Evolutionary conservation across 1,284 basidiomycete genomes (phyloP).

Genomic region (Stygiomarasmius scandens): DNA sequence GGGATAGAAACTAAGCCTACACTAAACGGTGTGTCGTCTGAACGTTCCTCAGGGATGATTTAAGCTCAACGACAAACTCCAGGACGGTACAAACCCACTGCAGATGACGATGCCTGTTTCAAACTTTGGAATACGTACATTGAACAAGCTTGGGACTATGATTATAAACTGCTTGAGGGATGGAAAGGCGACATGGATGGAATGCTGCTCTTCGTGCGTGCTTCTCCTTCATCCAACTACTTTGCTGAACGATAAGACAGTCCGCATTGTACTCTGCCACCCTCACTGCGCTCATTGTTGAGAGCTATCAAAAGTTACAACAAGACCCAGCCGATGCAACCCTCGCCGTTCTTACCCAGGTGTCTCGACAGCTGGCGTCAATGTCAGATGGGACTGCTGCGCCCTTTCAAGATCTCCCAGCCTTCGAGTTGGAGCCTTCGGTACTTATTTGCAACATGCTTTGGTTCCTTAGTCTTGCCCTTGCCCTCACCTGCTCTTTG

Average conservation of each 20-base stretch:
- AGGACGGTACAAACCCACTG: not conserved
- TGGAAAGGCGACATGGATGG: slow-evolving; percentile 14
- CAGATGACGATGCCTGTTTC: not conserved
- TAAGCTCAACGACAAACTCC: not conserved
- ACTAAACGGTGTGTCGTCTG: too few relatives aligned
- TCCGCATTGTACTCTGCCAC: slow-evolving; percentile 16
- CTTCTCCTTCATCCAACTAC: not conserved
- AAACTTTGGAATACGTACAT: slow-evolving; percentile 11
- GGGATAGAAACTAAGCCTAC: too few relatives aligned
- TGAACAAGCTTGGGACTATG: slow-evolving; percentile 11
- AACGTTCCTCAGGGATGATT: too few relatives aligned
- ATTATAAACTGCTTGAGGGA: slow-evolving; percentile 10
- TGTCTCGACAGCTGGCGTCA: slow-evolving; percentile 11
- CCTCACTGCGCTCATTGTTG: slow-evolving; percentile 14
- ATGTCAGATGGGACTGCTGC: not conserved
- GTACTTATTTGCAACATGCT: slow-evolving; percentile 4
- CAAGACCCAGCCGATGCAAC: slow-evolving; percentile 7
- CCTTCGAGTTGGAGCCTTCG: not conserved
- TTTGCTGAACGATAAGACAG: not conserved
- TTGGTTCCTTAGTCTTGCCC: slow-evolving; percentile 13
- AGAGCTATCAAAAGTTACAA: slow-evolving; percentile 11
- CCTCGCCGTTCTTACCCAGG: slow-evolving; percentile 3
- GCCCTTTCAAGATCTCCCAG: not conserved
- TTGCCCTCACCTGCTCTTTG: slow-evolving; percentile 12
- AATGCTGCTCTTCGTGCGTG: slow-evolving; percentile 12